Evolutionary conservation across 1,139 yeast genomes (phyloP), one percentile per base, ranked within the genome.

Genomic region (Geotrichum klebahnii): DNA sequence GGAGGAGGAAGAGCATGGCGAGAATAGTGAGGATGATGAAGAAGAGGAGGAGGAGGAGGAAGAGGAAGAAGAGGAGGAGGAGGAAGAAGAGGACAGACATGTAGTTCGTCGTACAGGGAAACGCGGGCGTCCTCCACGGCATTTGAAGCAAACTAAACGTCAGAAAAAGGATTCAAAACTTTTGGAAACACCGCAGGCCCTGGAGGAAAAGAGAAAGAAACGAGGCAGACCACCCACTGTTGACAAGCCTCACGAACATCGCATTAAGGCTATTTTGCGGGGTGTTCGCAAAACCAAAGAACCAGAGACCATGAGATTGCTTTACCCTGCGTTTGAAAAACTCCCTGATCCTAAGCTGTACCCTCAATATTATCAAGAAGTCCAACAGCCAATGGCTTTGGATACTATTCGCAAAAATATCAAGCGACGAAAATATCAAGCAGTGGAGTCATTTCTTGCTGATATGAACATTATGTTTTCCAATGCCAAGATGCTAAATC

Each of bases 181-280:
- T 28, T 50, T 57, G 1, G 55, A 50, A 12, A 46, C 52, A 12
- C 35, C 50, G 4, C 46, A 46, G 35, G 28, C 46, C 14, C 49
- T 51, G 4, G 71, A 70, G 20, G 85, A 80, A 55, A 75, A 79
- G 49, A 84, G 89, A 57, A 80, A 80, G 48, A 82, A 87, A 66
- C 76, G 97, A 62, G 97, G 97, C 38, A 79, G 97, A 62, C 97
- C 97, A 6, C 97, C 97, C 1, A 86, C 90, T 49, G 94, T 90
- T 52, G 97, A 90, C 67, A 82, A 85, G 61, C 97, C 97, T 3
- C 90, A 84, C 67, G 97, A 92, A 68, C 89, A 88, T 60, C 76
- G 97, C 56, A 89, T 90, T 65, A 90, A 90, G 67, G 81, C 87
- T 56, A 82, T 92, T 39, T 72, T 90, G 73, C 82, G 95, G 63